phyloP scores from a whole-genome alignment of 1,139 yeast species.

The Lodderomyces oxycetoniae region DNA sequence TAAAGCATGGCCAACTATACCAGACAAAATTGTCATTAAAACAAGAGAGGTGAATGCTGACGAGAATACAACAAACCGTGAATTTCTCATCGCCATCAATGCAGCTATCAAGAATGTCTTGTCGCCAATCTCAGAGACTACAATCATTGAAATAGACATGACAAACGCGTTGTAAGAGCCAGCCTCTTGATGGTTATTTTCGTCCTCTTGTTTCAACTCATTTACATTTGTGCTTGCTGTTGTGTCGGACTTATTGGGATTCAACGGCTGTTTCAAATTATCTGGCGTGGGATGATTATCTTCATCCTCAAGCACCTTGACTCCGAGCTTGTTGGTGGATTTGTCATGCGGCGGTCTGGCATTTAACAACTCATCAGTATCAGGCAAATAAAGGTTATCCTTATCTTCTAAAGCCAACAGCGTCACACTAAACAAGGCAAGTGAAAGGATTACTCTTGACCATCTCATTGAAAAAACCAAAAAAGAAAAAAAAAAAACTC shows the following conservation, averaged over 20 bases:
- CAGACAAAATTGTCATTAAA: constrained; percentile 87
- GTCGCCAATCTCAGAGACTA: constrained; percentile 93
- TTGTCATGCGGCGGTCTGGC: constrained; percentile 10
- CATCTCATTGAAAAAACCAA: constrained; percentile 4
- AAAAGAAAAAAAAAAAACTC: too few relatives aligned
- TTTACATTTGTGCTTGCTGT: background rate
- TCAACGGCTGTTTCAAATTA: constrained; percentile 22
- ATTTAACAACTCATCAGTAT: too few relatives aligned
- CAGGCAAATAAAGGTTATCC: too few relatives aligned
- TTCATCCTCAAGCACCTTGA: constrained; percentile 22
- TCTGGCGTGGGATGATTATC: constrained; percentile 31
- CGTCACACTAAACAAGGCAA: constrained; percentile 1
- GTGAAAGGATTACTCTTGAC: background rate
- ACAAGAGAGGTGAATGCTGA: constrained; percentile 86
- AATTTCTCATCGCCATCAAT: constrained; percentile 94
- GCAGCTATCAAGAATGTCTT: constrained; percentile 96
- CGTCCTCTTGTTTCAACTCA: background rate
- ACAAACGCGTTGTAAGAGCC: constrained; percentile 47
- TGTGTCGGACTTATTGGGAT: constrained; percentile 12
- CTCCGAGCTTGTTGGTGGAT: constrained; percentile 20
- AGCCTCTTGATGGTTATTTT: constrained; percentile 16
- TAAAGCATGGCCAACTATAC: constrained; percentile 85
- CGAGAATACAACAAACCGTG: constrained; percentile 74
- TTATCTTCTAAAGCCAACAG: background rate
- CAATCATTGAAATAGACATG: constrained; percentile 78